Base-by-base conservation (phyloP, 192 early-diverging fungal species). In the Entophlyctis helioformis region DNA sequence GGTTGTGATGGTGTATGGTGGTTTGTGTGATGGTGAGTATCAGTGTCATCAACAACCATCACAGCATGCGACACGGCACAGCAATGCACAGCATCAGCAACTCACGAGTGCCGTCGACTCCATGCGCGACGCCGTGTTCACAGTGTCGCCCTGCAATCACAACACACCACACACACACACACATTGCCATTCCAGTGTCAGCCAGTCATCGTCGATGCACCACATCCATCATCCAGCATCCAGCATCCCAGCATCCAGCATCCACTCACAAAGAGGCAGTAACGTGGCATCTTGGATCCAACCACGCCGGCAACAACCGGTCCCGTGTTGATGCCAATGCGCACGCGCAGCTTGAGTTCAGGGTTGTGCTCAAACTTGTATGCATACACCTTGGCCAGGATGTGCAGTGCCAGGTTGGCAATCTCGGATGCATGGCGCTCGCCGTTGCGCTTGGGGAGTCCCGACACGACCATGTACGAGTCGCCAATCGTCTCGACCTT, bases 401-500 rank as follows among this genome's bases (percentile, higher is more conserved):
- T 41, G 13, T 54, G 44, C 15, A 67, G 39, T 19, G 65, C 51
- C 48, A 60, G 38, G 12, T 48, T 48, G 25, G 58, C 54, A 11
- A 65, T 52, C 23, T 53, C 43, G 11, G 36, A 8, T 13, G 57
- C 61, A 41, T 68, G 62, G 24, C 36, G 3, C 10, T 42, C 47
- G 1, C 27, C 12, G 19, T 44, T 64, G 12, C 48, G 39, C 0
- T 40, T 15, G 7, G 59, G 49, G 5, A 68, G 12, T 4, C 66
- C 66, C 8, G 62, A 50, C 18, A 36, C 60, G 22, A 68, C 48
- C 54, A 64, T 51, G 53, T 59, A 67, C 15, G 40, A 42, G 44
- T 67, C 64, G 21, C 62, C 61, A 25, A 68, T 50, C 0, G 66
- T 68, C 44, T 68, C 66, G 27, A 68, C 62, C 42, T 68, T 68